phyloP scores from a whole-genome alignment of 2,329 filamentous ascomycete species.

The Pseudogymnoascus sp. region DNA sequence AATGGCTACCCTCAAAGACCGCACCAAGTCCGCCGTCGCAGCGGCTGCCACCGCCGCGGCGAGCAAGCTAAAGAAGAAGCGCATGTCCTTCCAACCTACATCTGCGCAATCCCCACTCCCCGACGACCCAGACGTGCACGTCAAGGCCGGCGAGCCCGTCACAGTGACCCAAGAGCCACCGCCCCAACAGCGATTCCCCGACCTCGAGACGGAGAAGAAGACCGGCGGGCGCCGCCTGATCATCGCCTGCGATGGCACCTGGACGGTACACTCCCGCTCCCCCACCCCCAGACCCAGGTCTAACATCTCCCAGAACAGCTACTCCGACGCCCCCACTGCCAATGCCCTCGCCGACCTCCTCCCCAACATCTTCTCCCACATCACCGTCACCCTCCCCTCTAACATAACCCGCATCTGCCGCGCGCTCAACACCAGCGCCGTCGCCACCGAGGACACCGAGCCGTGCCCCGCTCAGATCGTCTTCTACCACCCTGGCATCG shows the following conservation, averaged over 20 bases:
- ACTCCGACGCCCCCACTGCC: not conserved
- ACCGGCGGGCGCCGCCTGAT: constrained; percentile 18
- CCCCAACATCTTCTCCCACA: not conserved
- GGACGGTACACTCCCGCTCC: constrained; percentile 16
- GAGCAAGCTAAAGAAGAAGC: not conserved
- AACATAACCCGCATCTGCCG: constrained; percentile 54
- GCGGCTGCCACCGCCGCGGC: not conserved
- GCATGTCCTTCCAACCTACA: not conserved
- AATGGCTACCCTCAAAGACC: constrained; percentile 9
- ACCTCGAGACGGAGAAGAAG: not conserved
- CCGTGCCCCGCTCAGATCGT: constrained; percentile 42
- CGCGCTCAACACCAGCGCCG: constrained; percentile 43
- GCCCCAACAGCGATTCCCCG: not conserved
- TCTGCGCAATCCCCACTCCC: not conserved
- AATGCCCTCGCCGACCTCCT: not conserved
- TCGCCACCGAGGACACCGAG: constrained; percentile 28
- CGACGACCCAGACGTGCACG: not conserved
- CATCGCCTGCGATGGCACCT: constrained; percentile 26
- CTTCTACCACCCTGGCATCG: constrained; percentile 53
- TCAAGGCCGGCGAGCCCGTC: not conserved
- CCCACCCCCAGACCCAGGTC: not conserved
- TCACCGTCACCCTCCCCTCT: constrained; percentile 34
- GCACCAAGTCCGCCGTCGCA: not conserved
- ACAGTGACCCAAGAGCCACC: not conserved
- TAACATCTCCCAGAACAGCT: not conserved